Conservation (phyloP, 768 basidiomycete genomes). For the Suillus luteus region DNA sequence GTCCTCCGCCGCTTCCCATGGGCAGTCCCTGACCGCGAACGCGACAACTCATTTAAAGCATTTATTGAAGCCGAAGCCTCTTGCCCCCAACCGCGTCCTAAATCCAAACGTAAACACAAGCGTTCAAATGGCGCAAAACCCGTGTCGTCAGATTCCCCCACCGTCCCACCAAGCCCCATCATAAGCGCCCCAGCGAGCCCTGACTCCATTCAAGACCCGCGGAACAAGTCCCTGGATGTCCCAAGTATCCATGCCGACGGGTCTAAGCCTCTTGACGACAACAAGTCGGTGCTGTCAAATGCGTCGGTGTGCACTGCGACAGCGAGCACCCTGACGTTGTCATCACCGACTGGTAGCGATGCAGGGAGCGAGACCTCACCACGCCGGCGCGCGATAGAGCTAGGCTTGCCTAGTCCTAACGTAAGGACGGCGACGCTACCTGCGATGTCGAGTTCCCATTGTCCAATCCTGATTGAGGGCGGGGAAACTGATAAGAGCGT, state of each 20-base stretch:
- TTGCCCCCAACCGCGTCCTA: conserved; percentile 41
- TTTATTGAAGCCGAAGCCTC: conserved; percentile 95
- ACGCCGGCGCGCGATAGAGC: conserved; percentile 23
- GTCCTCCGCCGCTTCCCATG: conserved; percentile 95
- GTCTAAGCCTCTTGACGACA: conserved; percentile 16
- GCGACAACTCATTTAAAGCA: conserved; percentile 86
- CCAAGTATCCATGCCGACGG: not conserved
- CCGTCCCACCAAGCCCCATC: not conserved
- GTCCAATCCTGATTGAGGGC: conserved; percentile 12
- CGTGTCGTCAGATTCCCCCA: not conserved
- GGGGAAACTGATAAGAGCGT: conserved; percentile 73
- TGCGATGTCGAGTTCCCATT: conserved; percentile 14
- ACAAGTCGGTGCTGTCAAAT: conserved; percentile 17
- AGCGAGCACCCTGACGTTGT: conserved; percentile 15
- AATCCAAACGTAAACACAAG: conserved; percentile 1
- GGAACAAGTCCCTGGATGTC: not conserved
- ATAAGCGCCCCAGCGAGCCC: conserved; percentile 22
- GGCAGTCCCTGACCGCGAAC: conserved; percentile 96
- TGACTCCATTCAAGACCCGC: not conserved
- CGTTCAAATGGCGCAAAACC: conserved; percentile 13
- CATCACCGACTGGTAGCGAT: conserved; percentile 20
- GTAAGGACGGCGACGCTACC: conserved; percentile 40
- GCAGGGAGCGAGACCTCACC: conserved; percentile 15
- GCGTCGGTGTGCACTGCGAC: conserved; percentile 10
- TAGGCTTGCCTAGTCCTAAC: conserved; percentile 21